Percentiles rank a stretch among this genome's conserved stretches.
Conservation (phyloP, 805 yeast species). For the Candida hispaniensis region DNA sequence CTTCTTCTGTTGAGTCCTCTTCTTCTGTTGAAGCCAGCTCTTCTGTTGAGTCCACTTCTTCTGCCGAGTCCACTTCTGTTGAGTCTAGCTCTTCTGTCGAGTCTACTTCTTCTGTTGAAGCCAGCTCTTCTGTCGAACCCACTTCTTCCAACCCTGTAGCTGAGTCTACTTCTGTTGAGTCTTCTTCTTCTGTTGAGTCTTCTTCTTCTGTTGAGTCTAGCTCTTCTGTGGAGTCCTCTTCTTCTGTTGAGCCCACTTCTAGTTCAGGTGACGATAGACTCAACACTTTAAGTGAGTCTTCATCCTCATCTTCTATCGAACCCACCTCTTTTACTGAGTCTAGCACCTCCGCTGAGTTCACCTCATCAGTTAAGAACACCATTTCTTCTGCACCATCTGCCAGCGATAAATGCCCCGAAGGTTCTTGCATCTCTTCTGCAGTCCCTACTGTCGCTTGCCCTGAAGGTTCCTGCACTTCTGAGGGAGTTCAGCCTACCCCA, state of each 20-base stretch:
- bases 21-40: too few species aligned
- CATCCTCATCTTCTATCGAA: constrained; percentile 3
- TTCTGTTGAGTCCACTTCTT: background rate
- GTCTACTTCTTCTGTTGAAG: constrained; percentile 1
- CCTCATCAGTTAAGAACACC: constrained; percentile 1
- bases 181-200: constrained; percentile 1
- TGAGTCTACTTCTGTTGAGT: constrained; percentile 2
- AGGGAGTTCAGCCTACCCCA: background rate
- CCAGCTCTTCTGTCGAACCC: background rate
- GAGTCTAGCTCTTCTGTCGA: background rate
- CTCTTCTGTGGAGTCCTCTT: background rate
- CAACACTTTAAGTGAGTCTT: background rate
- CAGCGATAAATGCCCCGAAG: background rate
- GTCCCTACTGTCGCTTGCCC: constrained; percentile 1
- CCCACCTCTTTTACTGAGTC: constrained; percentile 4
- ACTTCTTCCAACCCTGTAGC: constrained; percentile 2
- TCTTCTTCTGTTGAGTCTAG: background rate
- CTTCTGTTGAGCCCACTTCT: constrained; percentile 4
- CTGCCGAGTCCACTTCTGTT: background rate
- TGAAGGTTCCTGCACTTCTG: background rate
- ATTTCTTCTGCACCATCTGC: background rate
- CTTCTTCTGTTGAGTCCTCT: background rate
- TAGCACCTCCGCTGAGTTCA: constrained; percentile 1
- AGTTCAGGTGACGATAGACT: too few species aligned
- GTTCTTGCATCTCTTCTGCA: background rate